Base-by-base conservation (phyloP, 345 rosid species). In the Brassica carinata region DNA sequence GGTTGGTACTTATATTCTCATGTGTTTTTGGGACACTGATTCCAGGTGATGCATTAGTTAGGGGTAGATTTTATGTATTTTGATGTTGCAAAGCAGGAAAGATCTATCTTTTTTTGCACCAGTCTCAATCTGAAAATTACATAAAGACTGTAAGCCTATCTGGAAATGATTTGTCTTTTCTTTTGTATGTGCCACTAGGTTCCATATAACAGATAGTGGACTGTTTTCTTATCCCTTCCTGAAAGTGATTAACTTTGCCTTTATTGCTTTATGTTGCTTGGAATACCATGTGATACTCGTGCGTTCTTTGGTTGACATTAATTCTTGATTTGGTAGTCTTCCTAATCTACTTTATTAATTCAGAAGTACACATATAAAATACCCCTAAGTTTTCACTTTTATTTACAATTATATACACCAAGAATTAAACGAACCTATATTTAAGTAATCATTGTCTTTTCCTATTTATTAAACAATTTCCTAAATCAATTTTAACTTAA, bases 231-330 rank as follows among this genome's bases (percentile, higher is more conserved):
- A 75, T 70, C 64, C 69, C 29, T 69, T 70, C 61, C 40, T 57
- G 76, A 71, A 81, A 76, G 84, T 71, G 80, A 57, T 71, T 13
- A 53, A 71, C 77, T 76, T 81, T 71, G 40, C 66, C 64, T 75
- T 69, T 75, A 34, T 63, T 80, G 75, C 74, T 69, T 69, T 75
- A 27, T 75, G 78, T 11, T 64, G 58, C 63, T 74, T 75, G 15
- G 2, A 67, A 63, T 64, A 55, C 33, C 79, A 71, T 81, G 80
- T 81, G 73, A 64, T 75, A 58, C 63, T 27, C 63, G 73, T 75
- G 83, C 63, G 18, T 81, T 19, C 68, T 55, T 81, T 57, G 33
- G 61, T 61, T 70, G 51, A 69, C 65, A 67, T 23, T 23, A 23
- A 23, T 38, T 79, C 77, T 78, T 71, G 67, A 55, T 72, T 64